A percentile compares a stretch with the other conserved stretches of the same genome.
These are phyloP conservation scores for Phytopythium sindhum DNA, from an alignment of 352 stramenopile species.

Conservation along the genomic window DNA sequence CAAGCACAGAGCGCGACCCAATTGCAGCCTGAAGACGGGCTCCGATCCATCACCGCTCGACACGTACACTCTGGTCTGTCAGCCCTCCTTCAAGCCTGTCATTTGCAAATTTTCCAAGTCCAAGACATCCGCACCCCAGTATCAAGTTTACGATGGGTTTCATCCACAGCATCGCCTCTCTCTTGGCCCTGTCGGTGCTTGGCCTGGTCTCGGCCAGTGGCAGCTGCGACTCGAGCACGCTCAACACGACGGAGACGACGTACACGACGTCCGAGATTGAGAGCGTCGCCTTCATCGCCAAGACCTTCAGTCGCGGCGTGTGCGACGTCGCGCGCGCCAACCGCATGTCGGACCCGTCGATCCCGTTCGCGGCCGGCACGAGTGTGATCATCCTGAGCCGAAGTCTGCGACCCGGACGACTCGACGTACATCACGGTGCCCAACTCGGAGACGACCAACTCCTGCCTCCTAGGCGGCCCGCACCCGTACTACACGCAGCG, in stretches of 20 bases:
- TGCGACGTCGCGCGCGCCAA: conserved; percentile 14
- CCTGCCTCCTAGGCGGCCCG: conserved; percentile 16
- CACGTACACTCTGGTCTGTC: no score
- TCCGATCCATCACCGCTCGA: no score
- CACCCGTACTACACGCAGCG: conserved; percentile 23
- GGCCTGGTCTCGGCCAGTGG: background rate
- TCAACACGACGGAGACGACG: conserved; percentile 11
- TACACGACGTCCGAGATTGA: conserved; percentile 11
- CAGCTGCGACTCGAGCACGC: conserved; percentile 9
- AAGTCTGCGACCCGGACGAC: conserved; percentile 13
- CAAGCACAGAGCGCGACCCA: no score
- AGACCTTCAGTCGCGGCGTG: conserved; percentile 9
- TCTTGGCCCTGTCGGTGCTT: background rate
- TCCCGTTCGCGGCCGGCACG: conserved; percentile 11
- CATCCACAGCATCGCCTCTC: background rate
- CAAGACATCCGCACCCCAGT: background rate
- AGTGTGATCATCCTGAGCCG: conserved; percentile 13
- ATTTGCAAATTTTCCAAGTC: background rate
- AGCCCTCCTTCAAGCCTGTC: background rate
- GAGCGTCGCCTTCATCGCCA: conserved; percentile 9
- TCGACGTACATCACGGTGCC: conserved; percentile 11
- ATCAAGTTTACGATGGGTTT: background rate
- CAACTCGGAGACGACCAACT: conserved; percentile 13
- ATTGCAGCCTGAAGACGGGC: no score
- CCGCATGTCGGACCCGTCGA: conserved; percentile 16